phyloP scores from a whole-genome alignment of 768 basidiomycete genomes.

The Amanita thiersii region DNA sequence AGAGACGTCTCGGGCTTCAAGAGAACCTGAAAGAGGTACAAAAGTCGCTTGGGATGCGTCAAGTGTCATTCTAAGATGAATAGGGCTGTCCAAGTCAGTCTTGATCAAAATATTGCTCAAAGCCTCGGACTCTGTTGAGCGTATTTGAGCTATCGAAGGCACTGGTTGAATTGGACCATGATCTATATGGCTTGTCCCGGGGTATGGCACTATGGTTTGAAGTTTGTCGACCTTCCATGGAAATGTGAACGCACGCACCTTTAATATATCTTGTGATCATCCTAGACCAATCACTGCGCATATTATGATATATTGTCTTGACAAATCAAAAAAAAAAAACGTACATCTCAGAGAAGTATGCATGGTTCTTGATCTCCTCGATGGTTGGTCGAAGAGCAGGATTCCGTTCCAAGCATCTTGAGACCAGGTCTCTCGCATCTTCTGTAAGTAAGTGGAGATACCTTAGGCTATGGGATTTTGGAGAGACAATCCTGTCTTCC shows the following conservation, averaged over 20 bases:
- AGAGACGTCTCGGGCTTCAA: no score
- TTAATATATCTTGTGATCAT: slow-evolving; percentile 21
- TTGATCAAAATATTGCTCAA: no score
- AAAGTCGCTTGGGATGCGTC: no score
- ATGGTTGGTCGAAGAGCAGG: slow-evolving; percentile 36
- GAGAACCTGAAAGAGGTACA: no score
- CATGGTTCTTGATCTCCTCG: slow-evolving; percentile 33
- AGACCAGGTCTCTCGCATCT: slow-evolving; percentile 6
- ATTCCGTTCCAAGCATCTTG: slow-evolving; percentile 51
- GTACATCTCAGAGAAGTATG: slow-evolving; percentile 42
- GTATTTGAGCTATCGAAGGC: no score
- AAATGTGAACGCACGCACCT: slow-evolving; percentile 16
- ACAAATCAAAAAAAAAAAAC: slow-evolving; percentile 17
- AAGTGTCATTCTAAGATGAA: no score
- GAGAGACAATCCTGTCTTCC: slow-evolving; percentile 13
- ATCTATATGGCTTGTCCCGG: no score
- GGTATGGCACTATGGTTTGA: slow-evolving; percentile 1
- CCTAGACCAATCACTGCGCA: slow-evolving; percentile 30
- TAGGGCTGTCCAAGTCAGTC: no score
- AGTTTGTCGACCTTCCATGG: not conserved
- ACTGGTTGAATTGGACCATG: no score
- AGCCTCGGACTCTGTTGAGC: no score
- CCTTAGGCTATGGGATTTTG: slow-evolving; percentile 11
- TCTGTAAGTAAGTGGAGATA: slow-evolving; percentile 12
- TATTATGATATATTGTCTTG: slow-evolving; percentile 2